phyloP scores from a whole-genome alignment of 2,329 filamentous ascomycete genomes.

The Aspergillus cejpii region DNA sequence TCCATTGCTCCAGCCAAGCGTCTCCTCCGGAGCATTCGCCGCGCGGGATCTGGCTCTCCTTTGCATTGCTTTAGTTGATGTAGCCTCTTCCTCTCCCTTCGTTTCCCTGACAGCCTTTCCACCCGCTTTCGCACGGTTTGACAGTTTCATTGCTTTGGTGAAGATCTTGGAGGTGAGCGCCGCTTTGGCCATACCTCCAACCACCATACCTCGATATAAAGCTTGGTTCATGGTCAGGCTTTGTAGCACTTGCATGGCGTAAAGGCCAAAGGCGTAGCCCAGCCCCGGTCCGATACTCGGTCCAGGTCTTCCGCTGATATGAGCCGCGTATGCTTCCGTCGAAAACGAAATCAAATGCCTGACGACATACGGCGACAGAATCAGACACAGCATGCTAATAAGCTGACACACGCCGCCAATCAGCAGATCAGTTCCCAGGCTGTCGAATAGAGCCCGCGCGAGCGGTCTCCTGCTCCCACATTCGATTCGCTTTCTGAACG shows the following conservation, averaged over 20 bases:
- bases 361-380: constrained; percentile 76
- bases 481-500: constrained; percentile 62
- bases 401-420: constrained; percentile 74
- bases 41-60: constrained; percentile 21
- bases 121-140: constrained; percentile 78
- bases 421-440: constrained; percentile 77
- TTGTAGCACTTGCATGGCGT: constrained; percentile 75
- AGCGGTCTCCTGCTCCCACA: constrained; percentile 67
- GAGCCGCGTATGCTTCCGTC: constrained; percentile 66
- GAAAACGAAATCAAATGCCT: constrained; percentile 84
- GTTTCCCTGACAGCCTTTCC: constrained; percentile 52
- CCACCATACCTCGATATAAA: constrained; percentile 85
- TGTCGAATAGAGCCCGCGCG: constrained; percentile 75
- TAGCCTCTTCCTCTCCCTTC: constrained; percentile 39
- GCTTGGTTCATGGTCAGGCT: constrained; percentile 82
- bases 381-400: constrained; percentile 63
- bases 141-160: constrained; percentile 85
- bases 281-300: constrained; percentile 70
- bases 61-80: constrained; percentile 35
- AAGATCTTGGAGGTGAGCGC: constrained; percentile 82
- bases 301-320: constrained; percentile 44
- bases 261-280: constrained; percentile 77
- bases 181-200: constrained; percentile 75
- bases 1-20: constrained; percentile 84
- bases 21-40: constrained; percentile 56